Conservation (phyloP, 1,284 basidiomycete genomes). For the Ustilago crameri region DNA sequence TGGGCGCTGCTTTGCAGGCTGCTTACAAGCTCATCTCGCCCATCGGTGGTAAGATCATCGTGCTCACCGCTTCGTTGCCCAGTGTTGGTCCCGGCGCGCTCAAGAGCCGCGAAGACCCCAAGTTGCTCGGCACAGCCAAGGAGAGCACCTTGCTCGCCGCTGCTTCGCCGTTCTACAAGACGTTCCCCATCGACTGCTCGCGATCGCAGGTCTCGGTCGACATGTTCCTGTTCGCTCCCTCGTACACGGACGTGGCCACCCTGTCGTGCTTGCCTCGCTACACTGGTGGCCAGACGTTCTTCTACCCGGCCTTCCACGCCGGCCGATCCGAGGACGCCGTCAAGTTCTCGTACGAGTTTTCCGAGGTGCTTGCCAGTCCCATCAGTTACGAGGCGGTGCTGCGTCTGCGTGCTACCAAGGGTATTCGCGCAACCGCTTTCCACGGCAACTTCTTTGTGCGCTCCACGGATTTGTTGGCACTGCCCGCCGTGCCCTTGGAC, state of each 20-base stretch:
- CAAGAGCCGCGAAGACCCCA: slow-evolving; percentile 96
- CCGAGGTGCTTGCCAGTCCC: slow-evolving; percentile 88
- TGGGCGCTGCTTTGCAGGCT: slow-evolving; percentile 95
- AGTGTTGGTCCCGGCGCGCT: slow-evolving; percentile 89
- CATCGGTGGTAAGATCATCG: slow-evolving; percentile 94
- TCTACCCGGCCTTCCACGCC: slow-evolving; percentile 98
- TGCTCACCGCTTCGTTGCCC: slow-evolving; percentile 87
- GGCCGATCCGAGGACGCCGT: slow-evolving; percentile 91
- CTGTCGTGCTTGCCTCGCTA: slow-evolving; percentile 93
- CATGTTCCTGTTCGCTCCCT: slow-evolving; percentile 96
- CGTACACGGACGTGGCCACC: slow-evolving; percentile 95
- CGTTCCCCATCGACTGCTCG: slow-evolving; percentile 98
- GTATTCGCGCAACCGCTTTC: slow-evolving; percentile 95
- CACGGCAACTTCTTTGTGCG: slow-evolving; percentile 99
- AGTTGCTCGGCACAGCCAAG: slow-evolving; percentile 93
- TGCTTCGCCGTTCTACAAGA: slow-evolving; percentile 92
- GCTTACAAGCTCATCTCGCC: slow-evolving; percentile 93
- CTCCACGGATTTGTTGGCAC: slow-evolving; percentile 93
- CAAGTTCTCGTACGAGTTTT: slow-evolving; percentile 98
- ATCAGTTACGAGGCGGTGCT: slow-evolving; percentile 98
- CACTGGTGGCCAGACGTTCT: slow-evolving; percentile 97
- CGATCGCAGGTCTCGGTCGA: slow-evolving; percentile 96
- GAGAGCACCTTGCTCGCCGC: slow-evolving; percentile 72
- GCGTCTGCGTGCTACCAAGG: slow-evolving; percentile 85
- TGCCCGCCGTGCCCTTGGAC: slow-evolving; percentile 95